phyloP scores from a whole-genome alignment of 176 grass and related monocot species.

The Eragrostis nindensis region DNA sequence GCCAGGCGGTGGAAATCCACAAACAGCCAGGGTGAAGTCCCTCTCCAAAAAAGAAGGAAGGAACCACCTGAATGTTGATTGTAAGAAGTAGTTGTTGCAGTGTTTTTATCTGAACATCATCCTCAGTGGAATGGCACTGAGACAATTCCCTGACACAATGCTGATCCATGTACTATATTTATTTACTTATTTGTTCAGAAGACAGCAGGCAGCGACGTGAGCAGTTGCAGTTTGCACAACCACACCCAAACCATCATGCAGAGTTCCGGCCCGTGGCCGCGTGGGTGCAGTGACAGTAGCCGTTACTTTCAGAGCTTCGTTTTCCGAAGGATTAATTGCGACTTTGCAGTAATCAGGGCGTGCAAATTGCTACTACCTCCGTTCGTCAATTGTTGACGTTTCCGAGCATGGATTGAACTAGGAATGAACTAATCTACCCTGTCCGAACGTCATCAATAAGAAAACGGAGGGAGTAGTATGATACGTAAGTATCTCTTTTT shows the following conservation, averaged over 20 bases:
- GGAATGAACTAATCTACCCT: no score
- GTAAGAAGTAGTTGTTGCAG: neutral
- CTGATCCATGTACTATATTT: neutral
- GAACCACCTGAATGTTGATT: neutral
- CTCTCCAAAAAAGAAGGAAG: neutral
- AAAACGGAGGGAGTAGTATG: no score
- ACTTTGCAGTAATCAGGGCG: neutral
- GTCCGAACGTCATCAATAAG: no score
- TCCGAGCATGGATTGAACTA: no score
- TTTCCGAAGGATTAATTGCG: neutral
- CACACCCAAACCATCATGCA: conserved; percentile 2
- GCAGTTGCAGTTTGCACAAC: neutral
- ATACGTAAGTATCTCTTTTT: neutral
- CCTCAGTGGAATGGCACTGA: no score
- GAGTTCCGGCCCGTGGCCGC: neutral
- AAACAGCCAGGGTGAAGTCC: neutral
- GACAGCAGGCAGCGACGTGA: conserved; percentile 9
- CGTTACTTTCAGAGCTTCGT: conserved; percentile 2
- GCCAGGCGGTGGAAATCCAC: neutral
- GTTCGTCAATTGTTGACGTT: no score
- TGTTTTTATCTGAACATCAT: neutral
- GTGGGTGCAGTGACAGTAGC: conserved; percentile 1
- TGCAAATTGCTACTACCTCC: neutral
- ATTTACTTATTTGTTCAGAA: neutral
- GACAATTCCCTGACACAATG: no score